Base-by-base conservation (phyloP, 2,329 filamentous ascomycete genomes). In the Dichotomopilus funicola region DNA sequence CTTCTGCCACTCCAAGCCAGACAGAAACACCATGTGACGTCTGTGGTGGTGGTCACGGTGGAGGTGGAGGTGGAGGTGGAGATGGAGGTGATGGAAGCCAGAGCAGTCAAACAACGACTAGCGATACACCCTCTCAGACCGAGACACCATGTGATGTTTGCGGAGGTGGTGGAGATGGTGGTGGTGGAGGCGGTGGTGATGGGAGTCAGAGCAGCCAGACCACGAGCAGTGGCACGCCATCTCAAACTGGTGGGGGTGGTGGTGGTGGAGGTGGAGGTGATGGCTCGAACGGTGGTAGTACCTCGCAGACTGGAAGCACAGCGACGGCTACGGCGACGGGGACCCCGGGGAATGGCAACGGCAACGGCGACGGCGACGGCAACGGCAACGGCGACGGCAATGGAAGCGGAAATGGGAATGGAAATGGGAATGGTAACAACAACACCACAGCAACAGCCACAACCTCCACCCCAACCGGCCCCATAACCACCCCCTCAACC, bases 401-500 rank as follows among this genome's bases (percentile, higher is more conserved):
- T 8, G 44, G 44, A 33, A 31, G 11, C 8, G 7, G 42, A 10
- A 33, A 34, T 9, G 44, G 36, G 7, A 19, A 52, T 1, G 12
- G 57, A 45, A 33, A 47, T 9, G 19, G 54, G 35, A 56, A 54
- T 33, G 54, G 42, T 38, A 42, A 44, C n/a, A n/a, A n/a, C n/a
- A n/a, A n/a, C n/a, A n/a, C n/a, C n/a, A n/a, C n/a, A n/a, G n/a
- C n/a, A n/a, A n/a, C n/a, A n/a, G n/a, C n/a, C n/a, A n/a, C n/a
- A 33, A 31, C 12, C 12, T 6, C 37, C 12, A 33, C 19, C 11
- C n/a, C 34, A 10, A 54, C 55, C 13, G 51, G 48, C 37, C 40
- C 49, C 40, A 53, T 54, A 49, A 60, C 58, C 11, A 34, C 58
- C 27, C 33, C 42, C 44, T 48, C 50, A 37, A 45, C 55, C 2